These are phyloP conservation scores for Globisporangium paroecandrum DNA, from an alignment of 352 stramenopile species.

Conservation along the genomic window DNA sequence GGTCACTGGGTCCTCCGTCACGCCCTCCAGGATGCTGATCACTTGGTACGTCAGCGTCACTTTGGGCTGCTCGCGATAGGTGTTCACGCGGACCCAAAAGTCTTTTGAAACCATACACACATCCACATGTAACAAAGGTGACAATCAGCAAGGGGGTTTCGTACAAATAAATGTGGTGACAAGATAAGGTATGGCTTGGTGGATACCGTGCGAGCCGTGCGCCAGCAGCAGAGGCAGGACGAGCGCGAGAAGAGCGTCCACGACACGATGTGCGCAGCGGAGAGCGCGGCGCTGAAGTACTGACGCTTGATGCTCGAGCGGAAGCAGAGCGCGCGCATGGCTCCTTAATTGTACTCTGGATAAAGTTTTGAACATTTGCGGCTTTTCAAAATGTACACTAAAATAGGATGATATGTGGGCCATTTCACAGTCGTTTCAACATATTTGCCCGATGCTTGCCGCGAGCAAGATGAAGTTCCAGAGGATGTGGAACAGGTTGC, in stretches of 20 bases:
- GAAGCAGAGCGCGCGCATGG: conserved; percentile 53
- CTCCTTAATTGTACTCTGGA: background rate
- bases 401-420: background rate
- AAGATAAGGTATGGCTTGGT: too few relatives aligned
- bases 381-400: background rate
- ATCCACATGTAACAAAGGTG: conserved; percentile 3
- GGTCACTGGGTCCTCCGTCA: conserved; percentile 14
- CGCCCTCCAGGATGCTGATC: conserved; percentile 59
- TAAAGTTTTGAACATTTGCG: background rate
- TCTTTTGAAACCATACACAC: conserved; percentile 23
- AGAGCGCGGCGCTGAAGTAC: conserved; percentile 56
- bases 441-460: too few relatives aligned
- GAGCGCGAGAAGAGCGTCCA: conserved; percentile 35
- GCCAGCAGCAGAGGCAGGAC: conserved; percentile 58
- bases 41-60: conserved; percentile 60
- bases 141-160: conserved; percentile 7
- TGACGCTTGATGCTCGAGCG: conserved; percentile 42
- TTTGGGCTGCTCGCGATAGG: conserved; percentile 59
- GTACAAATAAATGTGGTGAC: too few relatives aligned
- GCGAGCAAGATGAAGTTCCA: too few relatives aligned
- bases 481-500: too few relatives aligned
- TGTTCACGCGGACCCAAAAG: conserved; percentile 60
- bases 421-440: too few relatives aligned
- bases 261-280: conserved; percentile 48
- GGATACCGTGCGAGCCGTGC: conserved; percentile 44